These are phyloP conservation scores for Coemansia sp. DNA, from an alignment of 192 early-diverging fungal genomes.

Conservation along the genomic window DNA sequence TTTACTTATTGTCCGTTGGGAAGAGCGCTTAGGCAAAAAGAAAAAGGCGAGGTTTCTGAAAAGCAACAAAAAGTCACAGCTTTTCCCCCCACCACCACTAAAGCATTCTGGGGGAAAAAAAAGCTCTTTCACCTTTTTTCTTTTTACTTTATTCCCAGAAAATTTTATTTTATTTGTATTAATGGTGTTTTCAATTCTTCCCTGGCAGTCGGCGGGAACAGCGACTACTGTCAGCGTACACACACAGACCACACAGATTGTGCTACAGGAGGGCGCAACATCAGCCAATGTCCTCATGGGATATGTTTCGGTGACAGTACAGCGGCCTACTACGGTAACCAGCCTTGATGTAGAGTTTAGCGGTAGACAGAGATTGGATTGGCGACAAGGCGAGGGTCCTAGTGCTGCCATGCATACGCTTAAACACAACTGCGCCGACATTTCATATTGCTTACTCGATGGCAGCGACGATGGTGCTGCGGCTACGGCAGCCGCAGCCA, in stretches of 20 bases:
- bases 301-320: constrained; percentile 20
- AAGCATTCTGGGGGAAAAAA: background rate
- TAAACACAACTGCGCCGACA: constrained; percentile 16
- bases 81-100: background rate
- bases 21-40: background rate
- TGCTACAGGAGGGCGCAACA: constrained; percentile 19
- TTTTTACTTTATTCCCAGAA: background rate
- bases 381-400: constrained; percentile 39
- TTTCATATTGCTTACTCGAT: constrained; percentile 24
- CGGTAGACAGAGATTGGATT: constrained; percentile 34
- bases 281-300: constrained; percentile 32
- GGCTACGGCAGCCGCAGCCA: constrained; percentile 13
- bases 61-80: background rate
- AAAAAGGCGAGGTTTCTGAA: background rate
- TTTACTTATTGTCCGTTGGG: background rate
- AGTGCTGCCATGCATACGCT: constrained; percentile 26
- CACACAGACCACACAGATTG: constrained; percentile 37
- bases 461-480: constrained; percentile 2
- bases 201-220: background rate
- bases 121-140: background rate
- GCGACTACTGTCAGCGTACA: constrained; percentile 23
- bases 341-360: constrained; percentile 24
- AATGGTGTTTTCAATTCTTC: constrained; percentile 9
- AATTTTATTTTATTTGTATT: background rate
- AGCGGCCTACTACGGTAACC: constrained; percentile 11